Conservation (phyloP, 2,329 filamentous ascomycete species). For the Xylariaceae sp. region DNA sequence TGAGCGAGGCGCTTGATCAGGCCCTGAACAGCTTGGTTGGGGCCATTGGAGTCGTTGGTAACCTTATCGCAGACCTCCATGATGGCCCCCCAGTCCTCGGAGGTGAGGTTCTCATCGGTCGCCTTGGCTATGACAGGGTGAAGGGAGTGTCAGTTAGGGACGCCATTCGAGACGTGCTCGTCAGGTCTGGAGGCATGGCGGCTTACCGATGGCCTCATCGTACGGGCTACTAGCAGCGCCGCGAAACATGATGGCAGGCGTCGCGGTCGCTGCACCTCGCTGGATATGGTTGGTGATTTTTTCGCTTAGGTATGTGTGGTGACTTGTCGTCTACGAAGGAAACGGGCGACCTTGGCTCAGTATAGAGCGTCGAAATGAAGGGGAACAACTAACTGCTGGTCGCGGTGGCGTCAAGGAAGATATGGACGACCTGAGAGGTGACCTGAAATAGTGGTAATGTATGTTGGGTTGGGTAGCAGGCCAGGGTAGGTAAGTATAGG, state of each 20-base stretch:
- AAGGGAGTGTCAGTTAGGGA: constrained; percentile 7
- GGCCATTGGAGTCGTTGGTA: constrained; percentile 48
- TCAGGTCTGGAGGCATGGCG: constrained; percentile 4
- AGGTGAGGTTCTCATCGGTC: constrained; percentile 96
- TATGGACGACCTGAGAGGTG: no score
- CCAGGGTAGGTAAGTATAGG: no score
- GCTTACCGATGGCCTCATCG: constrained; percentile 54
- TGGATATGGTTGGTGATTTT: no score
- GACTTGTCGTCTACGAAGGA: no score
- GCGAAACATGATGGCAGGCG: constrained; percentile 44
- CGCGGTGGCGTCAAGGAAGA: no score
- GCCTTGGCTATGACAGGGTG: constrained; percentile 53
- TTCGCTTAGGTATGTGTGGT: no score
- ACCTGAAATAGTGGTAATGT: no score
- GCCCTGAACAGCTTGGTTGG: constrained; percentile 82
- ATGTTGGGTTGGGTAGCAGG: no score
- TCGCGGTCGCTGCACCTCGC: no score
- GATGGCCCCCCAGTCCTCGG: constrained; percentile 66
- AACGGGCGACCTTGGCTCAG: no score
- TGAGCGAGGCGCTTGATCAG: constrained; percentile 91
- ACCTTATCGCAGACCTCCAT: constrained; percentile 62
- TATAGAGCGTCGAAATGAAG: no score
- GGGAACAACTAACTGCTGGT: no score
- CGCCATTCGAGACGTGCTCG: constrained; percentile 2
- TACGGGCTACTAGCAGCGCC: constrained; percentile 54